A percentile compares a stretch with the other conserved stretches of the same genome.
Conservation (phyloP, 2,329 filamentous ascomycete species). For the Nannizziopsis barbatae region DNA sequence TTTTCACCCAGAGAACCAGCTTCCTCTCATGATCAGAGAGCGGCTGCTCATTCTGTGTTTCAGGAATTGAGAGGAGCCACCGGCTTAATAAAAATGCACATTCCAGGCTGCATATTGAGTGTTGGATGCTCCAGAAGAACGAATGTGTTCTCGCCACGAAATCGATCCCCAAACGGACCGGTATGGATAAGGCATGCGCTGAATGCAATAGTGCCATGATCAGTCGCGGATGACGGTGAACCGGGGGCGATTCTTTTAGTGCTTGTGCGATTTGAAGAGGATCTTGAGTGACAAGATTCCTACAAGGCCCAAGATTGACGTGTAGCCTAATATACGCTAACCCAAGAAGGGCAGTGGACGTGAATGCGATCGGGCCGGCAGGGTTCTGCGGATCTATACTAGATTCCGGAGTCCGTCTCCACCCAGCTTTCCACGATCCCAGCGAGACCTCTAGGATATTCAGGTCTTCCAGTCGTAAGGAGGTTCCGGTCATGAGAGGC, state of each 20-base stretch:
- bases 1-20: conserved; percentile 39
- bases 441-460: conserved; percentile 38
- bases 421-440: conserved; percentile 42
- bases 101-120: conserved; percentile 44
- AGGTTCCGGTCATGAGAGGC: conserved; percentile 33
- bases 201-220: conserved; percentile 43
- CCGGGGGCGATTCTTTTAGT: conserved; percentile 33
- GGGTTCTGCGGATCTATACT: conserved; percentile 44
- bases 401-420: conserved; percentile 44
- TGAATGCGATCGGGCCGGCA: conserved; percentile 45
- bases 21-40: conserved; percentile 40
- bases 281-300: conserved; percentile 39
- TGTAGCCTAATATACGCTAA: conserved; percentile 40
- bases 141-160: conserved; percentile 45
- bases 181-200: conserved; percentile 45
- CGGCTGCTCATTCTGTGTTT: conserved; percentile 33
- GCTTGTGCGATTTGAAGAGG: conserved; percentile 37
- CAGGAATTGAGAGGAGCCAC: conserved; percentile 37
- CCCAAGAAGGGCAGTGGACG: conserved; percentile 38
- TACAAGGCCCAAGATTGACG: conserved; percentile 38
- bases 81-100: conserved; percentile 41
- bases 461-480: conserved; percentile 36
- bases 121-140: conserved; percentile 46
- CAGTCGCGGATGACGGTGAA: conserved; percentile 36
- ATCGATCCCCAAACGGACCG: conserved; percentile 43